Base-by-base conservation (phyloP, 2,329 filamentous ascomycete species). In the Xylariaceae sp. region DNA sequence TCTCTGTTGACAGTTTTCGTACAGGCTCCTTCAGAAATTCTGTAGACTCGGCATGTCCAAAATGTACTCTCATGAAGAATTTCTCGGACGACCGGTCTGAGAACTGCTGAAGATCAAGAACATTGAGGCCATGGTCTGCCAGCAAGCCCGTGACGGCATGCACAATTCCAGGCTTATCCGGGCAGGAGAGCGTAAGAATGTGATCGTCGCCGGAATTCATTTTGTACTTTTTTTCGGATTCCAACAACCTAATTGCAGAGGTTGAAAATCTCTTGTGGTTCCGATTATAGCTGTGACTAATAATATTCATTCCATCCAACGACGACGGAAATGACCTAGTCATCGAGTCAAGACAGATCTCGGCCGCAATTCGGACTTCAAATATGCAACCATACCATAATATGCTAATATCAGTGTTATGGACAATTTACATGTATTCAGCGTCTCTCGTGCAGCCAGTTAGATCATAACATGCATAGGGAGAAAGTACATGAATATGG, bases 31-130 rank as follows among this genome's bases (percentile, higher is more conserved):
- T 68, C 42, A 90, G 72, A 55, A 78, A 70, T 17, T 74, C 74
- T 43, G 74, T 79, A 53, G 70, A 75, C 52, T 66, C 67, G 6
- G 74, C 75, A 52, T 86, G 80, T 10, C 82, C 85, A 62, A 92
- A 92, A 69, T 91, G 88, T 60, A 92, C 87, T 66, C 89, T 82
- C 89, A 94, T 92, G 74, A 94, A 94, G 75, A 94, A 94, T 50
- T 80, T 85, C 65, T 87, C 74, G 17, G 85, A 87, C 19, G 75
- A 80, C 22, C 83, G 81, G 70, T 92, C 89, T 39, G 83, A 87
- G 75, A 89, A 94, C 71, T 94, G 89, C 71, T 90, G 88, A 56
- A 90, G 80, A 70, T 94, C 87, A 56, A 92, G 75, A 66, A 94
- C 89, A 70, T 90, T 94, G 71, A 91, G 78, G 61, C 82, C 80